Conservation (phyloP, 352 stramenopile species). For the Phytophthora pisi region DNA sequence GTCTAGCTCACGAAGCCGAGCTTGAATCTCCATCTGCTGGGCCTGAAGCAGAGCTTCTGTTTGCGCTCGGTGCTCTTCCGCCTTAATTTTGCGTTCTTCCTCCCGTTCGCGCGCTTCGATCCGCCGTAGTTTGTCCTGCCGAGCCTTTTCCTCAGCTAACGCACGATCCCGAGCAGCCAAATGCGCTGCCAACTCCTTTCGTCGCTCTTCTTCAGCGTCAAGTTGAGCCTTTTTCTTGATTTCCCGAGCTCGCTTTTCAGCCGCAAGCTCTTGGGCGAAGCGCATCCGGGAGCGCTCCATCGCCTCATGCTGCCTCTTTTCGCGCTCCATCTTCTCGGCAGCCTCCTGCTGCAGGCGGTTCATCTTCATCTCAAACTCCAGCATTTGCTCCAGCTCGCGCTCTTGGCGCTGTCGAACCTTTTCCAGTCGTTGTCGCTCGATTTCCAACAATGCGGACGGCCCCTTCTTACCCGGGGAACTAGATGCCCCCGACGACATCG, state of each 20-base stretch:
- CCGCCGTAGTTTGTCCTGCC: constrained; percentile 65
- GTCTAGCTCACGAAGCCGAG: constrained; percentile 62
- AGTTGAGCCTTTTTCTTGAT: constrained; percentile 85
- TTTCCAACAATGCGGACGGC: constrained; percentile 57
- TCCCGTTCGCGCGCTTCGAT: constrained; percentile 75
- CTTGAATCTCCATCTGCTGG: constrained; percentile 72
- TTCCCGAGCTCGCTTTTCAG: constrained; percentile 77
- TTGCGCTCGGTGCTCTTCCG: constrained; percentile 69
- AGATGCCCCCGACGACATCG: constrained; percentile 17
- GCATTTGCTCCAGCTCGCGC: constrained; percentile 89
- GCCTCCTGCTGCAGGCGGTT: constrained; percentile 82
- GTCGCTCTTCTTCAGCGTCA: constrained; percentile 82
- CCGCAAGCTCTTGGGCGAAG: constrained; percentile 68
- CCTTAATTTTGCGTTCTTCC: constrained; percentile 75
- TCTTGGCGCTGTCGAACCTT: constrained; percentile 82
- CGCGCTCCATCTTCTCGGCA: constrained; percentile 67
- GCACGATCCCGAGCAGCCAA: constrained; percentile 77
- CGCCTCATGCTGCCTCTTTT: constrained; percentile 69
- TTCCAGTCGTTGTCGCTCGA: constrained; percentile 73
- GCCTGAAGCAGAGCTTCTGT: constrained; percentile 62
- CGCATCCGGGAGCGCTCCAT: constrained; percentile 69
- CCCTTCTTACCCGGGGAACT: constrained; percentile 28
- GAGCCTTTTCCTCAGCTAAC: constrained; percentile 78
- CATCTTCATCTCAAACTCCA: constrained; percentile 93
- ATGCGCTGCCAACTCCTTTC: constrained; percentile 64